Conservation (phyloP, 2,329 filamentous ascomycete species). For the Phyllosticta citrichinensis region DNA sequence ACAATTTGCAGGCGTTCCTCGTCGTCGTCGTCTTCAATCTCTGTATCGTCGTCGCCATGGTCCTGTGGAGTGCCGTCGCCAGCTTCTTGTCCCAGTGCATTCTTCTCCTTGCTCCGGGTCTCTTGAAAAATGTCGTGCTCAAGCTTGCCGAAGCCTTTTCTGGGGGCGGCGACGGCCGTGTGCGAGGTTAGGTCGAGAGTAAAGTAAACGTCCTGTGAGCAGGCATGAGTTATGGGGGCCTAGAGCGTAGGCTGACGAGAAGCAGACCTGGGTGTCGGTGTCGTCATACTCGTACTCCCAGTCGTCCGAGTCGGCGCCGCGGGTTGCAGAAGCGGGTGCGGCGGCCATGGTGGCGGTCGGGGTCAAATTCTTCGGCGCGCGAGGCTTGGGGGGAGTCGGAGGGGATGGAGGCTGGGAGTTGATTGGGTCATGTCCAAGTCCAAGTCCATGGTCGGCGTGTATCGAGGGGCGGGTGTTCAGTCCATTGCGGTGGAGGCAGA, state of each 20-base stretch:
- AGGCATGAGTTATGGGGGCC: slow-evolving; percentile 3
- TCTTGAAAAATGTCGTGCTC: slow-evolving; percentile 5
- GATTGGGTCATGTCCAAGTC: background rate
- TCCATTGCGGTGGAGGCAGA: background rate
- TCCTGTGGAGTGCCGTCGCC: background rate
- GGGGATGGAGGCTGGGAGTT: background rate
- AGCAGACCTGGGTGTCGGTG: slow-evolving; percentile 41
- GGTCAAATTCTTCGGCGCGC: background rate
- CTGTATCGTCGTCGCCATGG: background rate
- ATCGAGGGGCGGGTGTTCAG: background rate
- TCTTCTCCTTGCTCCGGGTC: background rate
- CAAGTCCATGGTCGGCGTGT: background rate
- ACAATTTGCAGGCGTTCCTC: slow-evolving; percentile 57
- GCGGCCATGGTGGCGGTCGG: slow-evolving; percentile 1
- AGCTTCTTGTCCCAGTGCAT: background rate
- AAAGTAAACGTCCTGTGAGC: slow-evolving; percentile 46
- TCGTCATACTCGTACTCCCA: slow-evolving; percentile 53
- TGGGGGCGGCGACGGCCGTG: slow-evolving; percentile 12
- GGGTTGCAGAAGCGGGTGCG: background rate
- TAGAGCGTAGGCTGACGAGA: slow-evolving; percentile 2
- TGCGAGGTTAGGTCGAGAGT: slow-evolving; percentile 47
- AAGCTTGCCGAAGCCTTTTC: slow-evolving; percentile 1
- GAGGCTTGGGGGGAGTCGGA: background rate
- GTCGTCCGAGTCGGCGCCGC: slow-evolving; percentile 30
- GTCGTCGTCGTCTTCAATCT: slow-evolving; percentile 1